Evolutionary conservation across 2,329 filamentous ascomycete genomes (phyloP).

Genomic region (Aspergillus piperis): DNA sequence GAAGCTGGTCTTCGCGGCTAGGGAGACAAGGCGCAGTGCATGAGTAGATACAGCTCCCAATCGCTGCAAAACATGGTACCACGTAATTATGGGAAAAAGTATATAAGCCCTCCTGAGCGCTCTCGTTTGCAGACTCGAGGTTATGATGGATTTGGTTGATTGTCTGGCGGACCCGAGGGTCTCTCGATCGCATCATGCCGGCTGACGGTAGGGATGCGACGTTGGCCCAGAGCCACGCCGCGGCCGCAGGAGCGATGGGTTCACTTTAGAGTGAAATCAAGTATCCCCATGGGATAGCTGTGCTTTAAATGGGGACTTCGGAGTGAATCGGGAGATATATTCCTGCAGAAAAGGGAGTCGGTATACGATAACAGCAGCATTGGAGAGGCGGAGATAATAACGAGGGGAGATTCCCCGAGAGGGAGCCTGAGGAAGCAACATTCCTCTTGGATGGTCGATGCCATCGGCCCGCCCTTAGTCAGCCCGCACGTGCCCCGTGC

Average conservation of each 20-base stretch:
- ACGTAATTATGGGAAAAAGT: constrained; percentile 85
- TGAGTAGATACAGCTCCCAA: constrained; percentile 65
- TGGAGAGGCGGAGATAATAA: constrained; percentile 10
- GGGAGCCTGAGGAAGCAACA: constrained; percentile 20
- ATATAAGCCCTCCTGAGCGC: constrained; percentile 88
- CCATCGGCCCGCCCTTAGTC: constrained; percentile 30
- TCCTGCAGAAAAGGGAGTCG: background rate
- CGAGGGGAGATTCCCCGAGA: constrained; percentile 7
- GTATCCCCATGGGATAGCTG: constrained; percentile 17
- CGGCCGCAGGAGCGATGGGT: background rate
- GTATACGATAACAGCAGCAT: constrained; percentile 18
- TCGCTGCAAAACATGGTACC: constrained; percentile 71
- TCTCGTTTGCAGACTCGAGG: constrained; percentile 85
- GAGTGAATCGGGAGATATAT: background rate
- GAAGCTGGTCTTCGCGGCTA: constrained; percentile 70
- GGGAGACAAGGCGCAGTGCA: constrained; percentile 71
- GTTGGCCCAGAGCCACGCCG: constrained; percentile 24
- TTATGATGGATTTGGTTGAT: constrained; percentile 92
- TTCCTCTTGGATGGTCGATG: constrained; percentile 20
- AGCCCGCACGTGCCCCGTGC: constrained; percentile 25
- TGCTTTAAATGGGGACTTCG: background rate
- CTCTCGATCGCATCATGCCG: constrained; percentile 63
- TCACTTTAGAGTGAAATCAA: constrained; percentile 13
- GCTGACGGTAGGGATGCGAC: constrained; percentile 15
- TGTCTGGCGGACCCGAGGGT: constrained; percentile 87